phyloP scores from a whole-genome alignment of 2,329 filamentous ascomycete species.

The Fusarium concolor region DNA sequence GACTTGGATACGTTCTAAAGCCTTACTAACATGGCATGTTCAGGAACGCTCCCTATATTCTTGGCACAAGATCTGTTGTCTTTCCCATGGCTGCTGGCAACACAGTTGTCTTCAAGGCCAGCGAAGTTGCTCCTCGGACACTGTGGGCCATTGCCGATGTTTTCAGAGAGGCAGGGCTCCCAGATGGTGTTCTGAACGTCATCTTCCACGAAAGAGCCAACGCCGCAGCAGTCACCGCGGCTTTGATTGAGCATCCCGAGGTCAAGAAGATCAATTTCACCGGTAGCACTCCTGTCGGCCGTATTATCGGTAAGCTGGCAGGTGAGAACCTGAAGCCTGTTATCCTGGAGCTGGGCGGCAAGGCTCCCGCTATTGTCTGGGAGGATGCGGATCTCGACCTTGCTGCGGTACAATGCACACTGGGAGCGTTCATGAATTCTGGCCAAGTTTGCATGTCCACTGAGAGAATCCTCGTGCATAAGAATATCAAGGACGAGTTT shows the following conservation, averaged over 20 bases:
- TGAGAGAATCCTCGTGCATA: slow-evolving; percentile 75
- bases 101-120: slow-evolving; percentile 78
- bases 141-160: slow-evolving; percentile 72
- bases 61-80: slow-evolving; percentile 65
- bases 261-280: slow-evolving; percentile 91
- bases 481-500: slow-evolving; percentile 60
- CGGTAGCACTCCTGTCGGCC: slow-evolving; percentile 78
- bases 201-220: slow-evolving; percentile 74
- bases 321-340: slow-evolving; percentile 83
- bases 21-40: not conserved
- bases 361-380: slow-evolving; percentile 81
- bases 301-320: slow-evolving; percentile 75
- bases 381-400: slow-evolving; percentile 81
- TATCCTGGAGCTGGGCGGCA: slow-evolving; percentile 85
- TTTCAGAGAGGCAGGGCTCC: slow-evolving; percentile 80
- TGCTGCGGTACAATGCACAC: slow-evolving; percentile 74
- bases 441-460: slow-evolving; percentile 92
- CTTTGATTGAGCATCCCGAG: slow-evolving; percentile 73
- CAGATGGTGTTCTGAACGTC: slow-evolving; percentile 78
- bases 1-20: not conserved
- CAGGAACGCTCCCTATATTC: slow-evolving; percentile 69
- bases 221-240: slow-evolving; percentile 73
- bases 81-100: slow-evolving; percentile 82
- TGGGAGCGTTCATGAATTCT: slow-evolving; percentile 77
- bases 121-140: slow-evolving; percentile 73